These are phyloP conservation scores for Pyricularia pennisetigena DNA, from an alignment of 2,329 filamentous ascomycete species.

Conservation along the genomic window DNA sequence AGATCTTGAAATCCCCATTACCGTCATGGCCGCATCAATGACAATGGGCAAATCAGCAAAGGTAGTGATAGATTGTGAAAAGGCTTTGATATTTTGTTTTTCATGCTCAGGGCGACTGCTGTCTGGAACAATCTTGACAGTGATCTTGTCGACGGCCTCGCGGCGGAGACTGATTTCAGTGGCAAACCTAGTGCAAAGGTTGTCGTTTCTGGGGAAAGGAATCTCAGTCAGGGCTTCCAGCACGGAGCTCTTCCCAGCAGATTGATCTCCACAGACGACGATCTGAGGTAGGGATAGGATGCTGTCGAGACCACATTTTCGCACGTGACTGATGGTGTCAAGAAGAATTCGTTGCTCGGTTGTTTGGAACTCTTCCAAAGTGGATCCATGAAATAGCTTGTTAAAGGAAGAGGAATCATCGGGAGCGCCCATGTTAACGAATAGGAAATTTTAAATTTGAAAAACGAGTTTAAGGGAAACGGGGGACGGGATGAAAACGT, in stretches of 20 bases:
- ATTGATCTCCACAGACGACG: conserved; percentile 51
- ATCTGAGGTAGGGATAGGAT: conserved; percentile 25
- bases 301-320: not conserved
- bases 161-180: conserved; percentile 49
- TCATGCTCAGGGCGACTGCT: conserved; percentile 15
- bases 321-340: not conserved
- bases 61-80: conserved; percentile 8
- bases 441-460: too few relatives aligned
- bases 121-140: conserved; percentile 24
- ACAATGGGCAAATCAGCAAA: conserved; percentile 12
- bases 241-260: conserved; percentile 52
- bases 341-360: not conserved
- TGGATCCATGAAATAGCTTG: not conserved
- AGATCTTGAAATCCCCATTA: conserved; percentile 36
- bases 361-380: not conserved
- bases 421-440: too few relatives aligned
- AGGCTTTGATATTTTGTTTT: conserved; percentile 14
- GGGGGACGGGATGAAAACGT: too few relatives aligned
- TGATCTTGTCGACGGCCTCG: conserved; percentile 21
- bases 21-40: conserved; percentile 26
- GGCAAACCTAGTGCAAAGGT: conserved; percentile 50
- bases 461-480: too few relatives aligned
- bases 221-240: conserved; percentile 53
- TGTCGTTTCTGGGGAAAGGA: conserved; percentile 45
- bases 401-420: too few relatives aligned